Percentiles rank a stretch among this genome's conserved stretches.
Evolutionary conservation across 192 early-diverging fungal species (phyloP).

Genomic region (Mortierella hygrophila): DNA sequence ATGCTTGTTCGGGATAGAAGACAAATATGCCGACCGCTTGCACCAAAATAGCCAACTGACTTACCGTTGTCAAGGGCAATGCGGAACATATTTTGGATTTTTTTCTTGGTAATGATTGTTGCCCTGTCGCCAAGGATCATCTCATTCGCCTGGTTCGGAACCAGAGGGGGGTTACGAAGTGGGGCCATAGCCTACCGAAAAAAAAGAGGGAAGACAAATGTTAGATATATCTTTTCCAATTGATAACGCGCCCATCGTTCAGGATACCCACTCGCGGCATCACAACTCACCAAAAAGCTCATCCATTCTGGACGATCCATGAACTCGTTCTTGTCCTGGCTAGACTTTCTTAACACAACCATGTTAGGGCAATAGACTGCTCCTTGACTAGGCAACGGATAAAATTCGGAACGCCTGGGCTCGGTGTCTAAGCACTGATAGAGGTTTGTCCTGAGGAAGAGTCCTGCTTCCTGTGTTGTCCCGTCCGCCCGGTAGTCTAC

Average conservation of each 20-base stretch:
- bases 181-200: constrained; percentile 55
- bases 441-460: constrained; percentile 59
- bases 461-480: constrained; percentile 58
- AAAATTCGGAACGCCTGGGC: constrained; percentile 50
- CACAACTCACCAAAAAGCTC: constrained; percentile 54
- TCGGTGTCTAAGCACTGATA: constrained; percentile 58
- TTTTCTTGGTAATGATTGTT: constrained; percentile 53
- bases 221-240: background rate
- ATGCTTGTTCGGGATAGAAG: background rate
- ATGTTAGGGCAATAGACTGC: constrained; percentile 62
- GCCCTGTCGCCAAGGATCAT: constrained; percentile 52
- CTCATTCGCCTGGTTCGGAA: constrained; percentile 37
- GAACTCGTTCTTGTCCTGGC: constrained; percentile 40
- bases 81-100: constrained; percentile 59
- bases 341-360: constrained; percentile 52
- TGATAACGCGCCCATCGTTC: background rate
- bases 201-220: background rate
- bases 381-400: constrained; percentile 54
- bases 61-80: constrained; percentile 61
- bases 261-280: background rate
- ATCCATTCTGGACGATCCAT: constrained; percentile 58
- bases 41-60: background rate
- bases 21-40: background rate
- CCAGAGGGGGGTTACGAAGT: constrained; percentile 42
- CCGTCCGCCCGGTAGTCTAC: constrained; percentile 53